phyloP scores from a whole-genome alignment of 768 basidiomycete genomes.

The Nevesoporus exiguus region DNA sequence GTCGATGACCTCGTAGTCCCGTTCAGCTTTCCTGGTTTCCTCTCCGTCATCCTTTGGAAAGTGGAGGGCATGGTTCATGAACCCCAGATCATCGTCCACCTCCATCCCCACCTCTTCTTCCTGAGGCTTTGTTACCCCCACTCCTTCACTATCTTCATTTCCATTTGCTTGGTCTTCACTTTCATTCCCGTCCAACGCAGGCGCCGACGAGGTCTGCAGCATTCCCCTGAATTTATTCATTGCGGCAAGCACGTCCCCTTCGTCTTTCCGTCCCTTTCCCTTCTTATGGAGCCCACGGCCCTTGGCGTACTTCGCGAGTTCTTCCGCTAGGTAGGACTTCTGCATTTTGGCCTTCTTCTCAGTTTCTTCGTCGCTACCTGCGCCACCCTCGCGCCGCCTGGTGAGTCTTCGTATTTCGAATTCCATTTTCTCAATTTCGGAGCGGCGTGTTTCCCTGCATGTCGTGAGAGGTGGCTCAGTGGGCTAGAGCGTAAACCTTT shows the following conservation, averaged over 20 bases:
- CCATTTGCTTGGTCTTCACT: slow-evolving; percentile 17
- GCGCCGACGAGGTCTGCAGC: slow-evolving; percentile 45
- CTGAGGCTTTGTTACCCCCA: slow-evolving; percentile 15
- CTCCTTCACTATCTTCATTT: background rate
- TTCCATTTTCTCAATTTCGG: slow-evolving; percentile 86
- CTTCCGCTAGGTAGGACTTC: slow-evolving; percentile 74
- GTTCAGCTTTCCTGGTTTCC: slow-evolving; percentile 71
- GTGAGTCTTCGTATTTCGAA: slow-evolving; percentile 78
- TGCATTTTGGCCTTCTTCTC: slow-evolving; percentile 55
- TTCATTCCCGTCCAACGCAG: slow-evolving; percentile 27
- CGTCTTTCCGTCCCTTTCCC: slow-evolving; percentile 61
- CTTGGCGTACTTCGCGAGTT: slow-evolving; percentile 77
- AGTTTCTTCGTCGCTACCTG: slow-evolving; percentile 62
- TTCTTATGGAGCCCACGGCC: slow-evolving; percentile 56
- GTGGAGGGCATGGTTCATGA: slow-evolving; percentile 66
- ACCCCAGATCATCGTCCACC: slow-evolving; percentile 73
- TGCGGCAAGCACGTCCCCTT: slow-evolving; percentile 65
- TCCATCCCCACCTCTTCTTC: slow-evolving; percentile 59
- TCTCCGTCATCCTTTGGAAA: slow-evolving; percentile 80
- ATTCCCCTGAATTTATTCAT: slow-evolving; percentile 70
- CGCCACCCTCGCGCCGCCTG: slow-evolving; percentile 51
- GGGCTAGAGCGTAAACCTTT: no score
- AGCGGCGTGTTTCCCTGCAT: slow-evolving; percentile 57
- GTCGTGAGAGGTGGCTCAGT: background rate
- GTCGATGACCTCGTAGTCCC: slow-evolving; percentile 89